Conservation (phyloP, 2,329 filamentous ascomycete genomes). For the Amauroascus niger region DNA sequence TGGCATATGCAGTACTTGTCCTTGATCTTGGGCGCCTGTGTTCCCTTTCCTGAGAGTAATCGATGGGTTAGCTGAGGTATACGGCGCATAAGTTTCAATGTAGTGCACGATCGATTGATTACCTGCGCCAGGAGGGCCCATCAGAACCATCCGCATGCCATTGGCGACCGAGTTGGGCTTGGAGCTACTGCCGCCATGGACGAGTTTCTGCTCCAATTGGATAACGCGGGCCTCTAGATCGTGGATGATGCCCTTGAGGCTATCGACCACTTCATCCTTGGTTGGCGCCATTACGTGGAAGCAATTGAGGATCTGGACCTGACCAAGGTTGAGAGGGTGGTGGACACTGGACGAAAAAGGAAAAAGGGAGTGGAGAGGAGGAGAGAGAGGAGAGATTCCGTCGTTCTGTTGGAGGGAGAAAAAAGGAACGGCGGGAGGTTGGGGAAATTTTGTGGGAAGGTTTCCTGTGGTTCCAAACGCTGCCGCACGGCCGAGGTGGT, state of each 20-base stretch:
- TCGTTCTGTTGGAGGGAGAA: constrained; percentile 2
- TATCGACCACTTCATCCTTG: constrained; percentile 67
- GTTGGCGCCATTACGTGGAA: constrained; percentile 68
- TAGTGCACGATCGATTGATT: constrained; percentile 32
- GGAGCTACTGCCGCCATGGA: constrained; percentile 43
- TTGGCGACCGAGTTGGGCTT: constrained; percentile 44
- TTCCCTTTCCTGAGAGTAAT: constrained; percentile 72
- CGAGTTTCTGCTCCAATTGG: constrained; percentile 67
- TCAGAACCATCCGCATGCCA: constrained; percentile 89
- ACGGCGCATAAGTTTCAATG: background rate
- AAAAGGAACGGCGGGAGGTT: background rate
- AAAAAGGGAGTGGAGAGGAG: background rate
- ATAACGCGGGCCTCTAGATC: constrained; percentile 78
- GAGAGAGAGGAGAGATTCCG: background rate
- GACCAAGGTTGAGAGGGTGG: background rate
- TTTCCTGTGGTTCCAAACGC: constrained; percentile 4
- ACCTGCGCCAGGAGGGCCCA: constrained; percentile 96
- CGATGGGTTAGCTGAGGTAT: background rate
- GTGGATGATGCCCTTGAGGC: constrained; percentile 73
- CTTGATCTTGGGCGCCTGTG: constrained; percentile 95
- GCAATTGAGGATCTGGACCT: constrained; percentile 19
- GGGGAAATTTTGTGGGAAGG: constrained; percentile 15
- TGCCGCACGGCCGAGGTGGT: constrained; percentile 15
- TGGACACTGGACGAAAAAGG: background rate
- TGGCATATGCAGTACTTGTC: constrained; percentile 97